A percentile compares a stretch with the other conserved stretches of the same genome.
Conservation (phyloP, 2,329 filamentous ascomycete species). For the Pseudocercospora cruenta region DNA sequence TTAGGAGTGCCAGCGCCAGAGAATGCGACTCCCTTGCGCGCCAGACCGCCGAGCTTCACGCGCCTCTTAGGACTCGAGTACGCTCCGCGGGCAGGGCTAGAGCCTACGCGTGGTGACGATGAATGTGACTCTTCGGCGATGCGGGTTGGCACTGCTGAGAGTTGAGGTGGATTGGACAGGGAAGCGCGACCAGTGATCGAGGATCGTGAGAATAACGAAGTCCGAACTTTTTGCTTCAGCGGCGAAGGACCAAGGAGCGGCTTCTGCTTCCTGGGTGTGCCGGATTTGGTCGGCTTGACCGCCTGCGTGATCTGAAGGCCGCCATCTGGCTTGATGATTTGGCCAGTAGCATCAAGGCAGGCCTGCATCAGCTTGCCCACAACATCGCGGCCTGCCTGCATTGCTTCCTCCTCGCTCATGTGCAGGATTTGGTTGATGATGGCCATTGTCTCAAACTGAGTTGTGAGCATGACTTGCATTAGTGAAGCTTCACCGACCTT, state of each 20-base stretch:
- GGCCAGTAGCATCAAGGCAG: conserved; percentile 73
- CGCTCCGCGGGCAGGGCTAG: conserved; percentile 43
- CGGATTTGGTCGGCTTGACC: conserved; percentile 70
- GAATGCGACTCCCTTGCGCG: conserved; percentile 68
- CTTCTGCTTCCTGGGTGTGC: conserved; percentile 76
- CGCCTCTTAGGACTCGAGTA: conserved; percentile 81
- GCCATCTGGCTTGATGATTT: conserved; percentile 90
- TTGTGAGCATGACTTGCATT: conserved; percentile 80
- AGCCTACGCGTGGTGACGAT: conserved; percentile 21
- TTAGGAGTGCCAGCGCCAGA: conserved; percentile 70
- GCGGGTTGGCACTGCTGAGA: conserved; percentile 32
- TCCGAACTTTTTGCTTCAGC: conserved; percentile 49
- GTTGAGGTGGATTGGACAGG: conserved; percentile 4
- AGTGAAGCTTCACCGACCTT: conserved; percentile 76
- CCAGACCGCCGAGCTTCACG: conserved; percentile 58
- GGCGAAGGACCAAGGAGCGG: conserved; percentile 54
- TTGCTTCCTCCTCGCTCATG: conserved; percentile 82
- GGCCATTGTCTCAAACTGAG: conserved; percentile 88
- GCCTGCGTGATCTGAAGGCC: conserved; percentile 63
- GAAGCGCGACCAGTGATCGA: conserved; percentile 11
- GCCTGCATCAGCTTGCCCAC: conserved; percentile 77
- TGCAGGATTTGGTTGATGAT: conserved; percentile 79
- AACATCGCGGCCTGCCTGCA: conserved; percentile 75
- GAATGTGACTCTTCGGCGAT: conserved; percentile 28
- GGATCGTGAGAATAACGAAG: conserved; percentile 22